Conservation (phyloP, 768 basidiomycete species). For the Boletus rufocinnamomeus region DNA sequence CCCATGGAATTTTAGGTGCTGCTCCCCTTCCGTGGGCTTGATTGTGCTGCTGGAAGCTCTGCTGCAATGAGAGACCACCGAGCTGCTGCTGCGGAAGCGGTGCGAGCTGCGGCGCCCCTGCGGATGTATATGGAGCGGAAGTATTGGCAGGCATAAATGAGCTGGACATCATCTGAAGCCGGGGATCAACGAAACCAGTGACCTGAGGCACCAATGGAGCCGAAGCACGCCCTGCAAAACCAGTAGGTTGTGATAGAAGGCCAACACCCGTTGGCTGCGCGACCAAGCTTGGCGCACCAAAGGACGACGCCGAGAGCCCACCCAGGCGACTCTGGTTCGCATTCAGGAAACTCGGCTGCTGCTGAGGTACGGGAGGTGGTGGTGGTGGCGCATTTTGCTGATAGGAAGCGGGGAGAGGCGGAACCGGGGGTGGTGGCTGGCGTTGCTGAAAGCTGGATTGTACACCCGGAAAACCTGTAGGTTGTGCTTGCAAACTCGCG, state of each 20-base stretch:
- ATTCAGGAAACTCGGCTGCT: conserved; percentile 53
- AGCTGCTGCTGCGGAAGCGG: conserved; percentile 54
- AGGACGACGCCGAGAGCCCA: conserved; percentile 25
- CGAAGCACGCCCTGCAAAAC: conserved; percentile 49
- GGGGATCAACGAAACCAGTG: conserved; percentile 82
- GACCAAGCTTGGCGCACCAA: conserved; percentile 13
- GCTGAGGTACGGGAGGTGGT: conserved; percentile 37
- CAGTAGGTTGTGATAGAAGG: conserved; percentile 36
- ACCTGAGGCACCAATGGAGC: conserved; percentile 65
- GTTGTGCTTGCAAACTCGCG: conserved; percentile 48
- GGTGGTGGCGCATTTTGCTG: conserved; percentile 50
- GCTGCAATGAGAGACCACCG: conserved; percentile 64
- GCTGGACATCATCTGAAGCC: conserved; percentile 85
- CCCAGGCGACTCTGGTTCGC: conserved; percentile 53
- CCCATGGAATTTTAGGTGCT: conserved; percentile 80
- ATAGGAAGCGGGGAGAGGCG: conserved; percentile 62
- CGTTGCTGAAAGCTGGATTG: conserved; percentile 37
- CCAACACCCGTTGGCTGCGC: conserved; percentile 28
- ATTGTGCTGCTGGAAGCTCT: conserved; percentile 87
- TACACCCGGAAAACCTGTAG: conserved; percentile 47
- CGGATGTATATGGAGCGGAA: conserved; percentile 58
- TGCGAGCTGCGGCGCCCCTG: conserved; percentile 64
- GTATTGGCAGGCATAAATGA: conserved; percentile 85
- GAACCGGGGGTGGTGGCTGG: conserved; percentile 57
- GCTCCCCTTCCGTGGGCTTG: conserved; percentile 67